phyloP scores from a whole-genome alignment of 2,329 filamentous ascomycete genomes.

The Claviceps fusiformis region DNA sequence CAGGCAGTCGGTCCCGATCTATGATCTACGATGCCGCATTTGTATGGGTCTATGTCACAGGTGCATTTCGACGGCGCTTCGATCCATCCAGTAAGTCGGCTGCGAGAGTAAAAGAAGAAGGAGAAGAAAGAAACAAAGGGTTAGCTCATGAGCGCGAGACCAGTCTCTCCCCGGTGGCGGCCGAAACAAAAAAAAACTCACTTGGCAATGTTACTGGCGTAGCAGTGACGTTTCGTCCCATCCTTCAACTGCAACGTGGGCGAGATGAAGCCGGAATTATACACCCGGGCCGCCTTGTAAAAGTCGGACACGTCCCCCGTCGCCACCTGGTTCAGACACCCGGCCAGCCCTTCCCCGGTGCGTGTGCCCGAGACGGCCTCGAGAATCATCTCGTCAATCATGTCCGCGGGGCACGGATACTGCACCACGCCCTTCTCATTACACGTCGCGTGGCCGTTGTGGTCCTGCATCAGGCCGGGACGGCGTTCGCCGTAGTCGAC shows the following conservation, averaged over 20 bases:
- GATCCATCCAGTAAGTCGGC: conserved; percentile 11
- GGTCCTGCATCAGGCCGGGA: conserved; percentile 27
- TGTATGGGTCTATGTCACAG: conserved; percentile 10
- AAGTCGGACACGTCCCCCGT: conserved; percentile 13
- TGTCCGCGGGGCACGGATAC: conserved; percentile 14
- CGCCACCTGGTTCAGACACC: conserved; percentile 20
- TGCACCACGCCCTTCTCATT: conserved; percentile 11
- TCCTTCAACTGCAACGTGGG: conserved; percentile 23
- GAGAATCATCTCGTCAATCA: conserved; percentile 18
- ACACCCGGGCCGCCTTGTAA: conserved; percentile 33
- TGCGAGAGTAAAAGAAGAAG: not conserved
- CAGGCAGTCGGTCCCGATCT: no score
- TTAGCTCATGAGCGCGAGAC: not conserved
- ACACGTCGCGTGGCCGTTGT: conserved; percentile 23
- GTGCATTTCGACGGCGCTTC: conserved; percentile 8
- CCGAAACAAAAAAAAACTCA: not conserved
- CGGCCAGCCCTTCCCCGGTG: conserved; percentile 26
- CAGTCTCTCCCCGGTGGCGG: not conserved
- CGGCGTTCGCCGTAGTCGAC: conserved; percentile 27
- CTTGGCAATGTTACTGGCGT: conserved; percentile 33
- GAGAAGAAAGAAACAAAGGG: not conserved
- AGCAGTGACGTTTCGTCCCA: conserved; percentile 29
- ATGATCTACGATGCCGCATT: conserved; percentile 5
- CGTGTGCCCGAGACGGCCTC: conserved; percentile 29
- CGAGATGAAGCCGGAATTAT: conserved; percentile 32